These are phyloP conservation scores for Phytophthora meadii DNA, from an alignment of 352 stramenopile species.

Conservation along the genomic window DNA sequence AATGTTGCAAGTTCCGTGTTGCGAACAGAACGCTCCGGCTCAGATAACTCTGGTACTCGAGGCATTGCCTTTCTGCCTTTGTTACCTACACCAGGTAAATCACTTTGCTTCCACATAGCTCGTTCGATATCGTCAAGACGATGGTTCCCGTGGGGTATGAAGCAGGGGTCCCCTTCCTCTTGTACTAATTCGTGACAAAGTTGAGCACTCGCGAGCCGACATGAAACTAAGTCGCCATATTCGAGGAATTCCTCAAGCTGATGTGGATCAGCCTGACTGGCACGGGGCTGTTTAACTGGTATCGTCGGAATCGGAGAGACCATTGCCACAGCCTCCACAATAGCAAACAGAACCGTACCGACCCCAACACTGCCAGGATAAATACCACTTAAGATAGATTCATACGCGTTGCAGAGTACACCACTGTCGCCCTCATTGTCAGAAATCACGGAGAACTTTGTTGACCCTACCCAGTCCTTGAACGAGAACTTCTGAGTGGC, in stretches of 20 bases:
- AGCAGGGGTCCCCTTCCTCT: conserved; percentile 31
- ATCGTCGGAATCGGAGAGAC: conserved; percentile 3
- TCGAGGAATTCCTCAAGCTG: conserved; percentile 56
- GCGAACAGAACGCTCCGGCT: conserved; percentile 53
- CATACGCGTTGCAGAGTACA: conserved; percentile 35
- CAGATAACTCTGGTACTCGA: conserved; percentile 34
- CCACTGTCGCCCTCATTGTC: not conserved
- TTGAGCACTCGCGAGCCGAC: conserved; percentile 38
- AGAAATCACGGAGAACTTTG: conserved; percentile 50
- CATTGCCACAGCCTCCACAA: conserved; percentile 51
- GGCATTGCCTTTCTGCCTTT: conserved; percentile 70
- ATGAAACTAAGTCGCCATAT: conserved; percentile 46
- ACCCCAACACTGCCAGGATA: conserved; percentile 61
- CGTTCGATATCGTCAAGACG: conserved; percentile 64
- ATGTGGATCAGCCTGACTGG: conserved; percentile 7
- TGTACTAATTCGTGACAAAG: conserved; percentile 24
- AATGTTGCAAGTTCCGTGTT: conserved; percentile 70
- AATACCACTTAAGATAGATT: conserved; percentile 38
- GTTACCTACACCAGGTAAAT: conserved; percentile 77
- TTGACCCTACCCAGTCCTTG: conserved; percentile 63
- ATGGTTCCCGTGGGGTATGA: conserved; percentile 16
- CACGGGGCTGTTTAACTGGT: not conserved
- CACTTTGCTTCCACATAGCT: conserved; percentile 56
- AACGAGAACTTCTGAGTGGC: conserved; percentile 64
- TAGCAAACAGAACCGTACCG: conserved; percentile 58